Base-by-base conservation (phyloP, 177 flowering plant species). In the Vitis hybrid region DNA sequence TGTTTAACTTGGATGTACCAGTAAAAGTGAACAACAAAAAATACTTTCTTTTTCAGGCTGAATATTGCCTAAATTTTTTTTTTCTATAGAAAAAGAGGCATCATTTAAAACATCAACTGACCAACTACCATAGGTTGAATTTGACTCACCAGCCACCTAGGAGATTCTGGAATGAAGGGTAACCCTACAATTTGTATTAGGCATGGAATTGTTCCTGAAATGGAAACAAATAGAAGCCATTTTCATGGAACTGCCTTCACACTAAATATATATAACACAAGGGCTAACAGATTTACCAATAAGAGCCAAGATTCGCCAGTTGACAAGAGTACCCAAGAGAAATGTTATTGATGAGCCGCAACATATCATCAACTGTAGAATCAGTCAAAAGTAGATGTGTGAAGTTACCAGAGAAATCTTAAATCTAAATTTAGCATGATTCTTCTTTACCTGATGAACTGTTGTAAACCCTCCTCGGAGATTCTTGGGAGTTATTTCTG, bases 241-340 rank as follows among this genome's bases (percentile, higher is more conserved):
- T 19, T 26, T 10, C 5, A 51, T 50, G 10, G 68, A 57, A 63
- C 16, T 56, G 16, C 26, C 13, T 64, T 13, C 15, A 56, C 3
- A 9, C 19, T 15, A 39, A 10, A 21, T 39, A 49, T n/a, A 18
- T 59, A 53, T 22, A 13, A 15, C 18, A 51, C 5, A 18, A 53
- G 7, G 62, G 5, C 7, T 66, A 29, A 64, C 26, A 26, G 75
- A 70, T n/a, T 69, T 82, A 90, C 95, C 97, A 50, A 86, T 71
- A 15, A 86, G 56, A 75, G 97, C 91, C 66, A 92, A 76, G 56
- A 50, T 73, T 26, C 90, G 85, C 97, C 97, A 92, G 26, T 71
- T 65, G 14, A 89, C 66, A 51, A 85, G 13, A 49, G 84, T 79
- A 62, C 95, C 97, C 45, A 92, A 51, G 2, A 88, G 74, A 71